These are phyloP conservation scores for Thermochaetoides thermophila DNA, from an alignment of 495 filamentous ascomycete genomes.

Conservation along the genomic window DNA sequence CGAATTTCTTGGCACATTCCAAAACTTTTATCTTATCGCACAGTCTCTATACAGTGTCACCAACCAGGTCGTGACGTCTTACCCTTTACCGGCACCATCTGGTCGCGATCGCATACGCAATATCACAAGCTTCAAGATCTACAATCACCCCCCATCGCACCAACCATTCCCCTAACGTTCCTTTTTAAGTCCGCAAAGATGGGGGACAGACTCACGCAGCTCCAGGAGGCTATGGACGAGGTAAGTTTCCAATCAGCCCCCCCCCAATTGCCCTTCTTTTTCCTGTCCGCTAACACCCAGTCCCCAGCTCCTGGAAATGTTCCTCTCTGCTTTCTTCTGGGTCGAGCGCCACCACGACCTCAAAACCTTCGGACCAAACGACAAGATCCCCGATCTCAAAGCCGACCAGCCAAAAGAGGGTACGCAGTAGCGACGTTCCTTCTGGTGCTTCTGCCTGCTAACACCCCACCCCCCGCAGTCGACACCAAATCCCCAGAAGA, in stretches of 20 bases:
- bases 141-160: too few relatives aligned
- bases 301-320: constrained; percentile 67
- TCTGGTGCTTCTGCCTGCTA: constrained; percentile 1
- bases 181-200: constrained; percentile 30
- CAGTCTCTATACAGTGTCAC: too few relatives aligned
- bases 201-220: constrained; percentile 83
- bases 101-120: too few relatives aligned
- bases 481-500: constrained; percentile 47
- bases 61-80: too few relatives aligned
- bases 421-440: constrained; percentile 3
- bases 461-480: constrained; percentile 19
- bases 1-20: too few relatives aligned
- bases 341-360: constrained; percentile 70
- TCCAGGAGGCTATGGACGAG: constrained; percentile 90
- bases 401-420: constrained; percentile 29
- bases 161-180: neutral
- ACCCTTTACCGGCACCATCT: too few relatives aligned
- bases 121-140: too few relatives aligned
- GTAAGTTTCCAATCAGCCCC: constrained; percentile 26
- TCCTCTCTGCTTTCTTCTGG: constrained; percentile 76
- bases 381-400: constrained; percentile 44
- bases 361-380: constrained; percentile 43
- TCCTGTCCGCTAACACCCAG: neutral
- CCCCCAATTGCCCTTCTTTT: neutral
- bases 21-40: too few relatives aligned